These are phyloP conservation scores for Nannochloris sp. DNA, from an alignment of 139 green algal species.

Conservation along the genomic window DNA sequence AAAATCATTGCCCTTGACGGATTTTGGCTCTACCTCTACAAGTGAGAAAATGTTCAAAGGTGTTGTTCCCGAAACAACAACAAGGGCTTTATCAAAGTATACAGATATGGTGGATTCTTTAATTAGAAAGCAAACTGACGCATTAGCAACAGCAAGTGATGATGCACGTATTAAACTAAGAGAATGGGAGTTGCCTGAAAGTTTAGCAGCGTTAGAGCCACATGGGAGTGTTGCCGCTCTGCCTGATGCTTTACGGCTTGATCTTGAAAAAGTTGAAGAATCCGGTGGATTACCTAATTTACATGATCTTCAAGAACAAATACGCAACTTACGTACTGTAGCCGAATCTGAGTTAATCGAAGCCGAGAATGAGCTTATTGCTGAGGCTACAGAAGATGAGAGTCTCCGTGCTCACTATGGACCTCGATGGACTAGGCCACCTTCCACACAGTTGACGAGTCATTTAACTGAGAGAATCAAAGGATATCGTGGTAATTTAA, in stretches of 20 bases:
- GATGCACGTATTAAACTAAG: slow-evolving; percentile 65
- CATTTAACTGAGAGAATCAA: slow-evolving; percentile 61
- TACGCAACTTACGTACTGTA: slow-evolving; percentile 54
- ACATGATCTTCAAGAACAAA: slow-evolving; percentile 36
- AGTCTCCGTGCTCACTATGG: slow-evolving; percentile 44
- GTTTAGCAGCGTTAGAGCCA: slow-evolving; percentile 46
- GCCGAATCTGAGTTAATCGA: slow-evolving; percentile 38
- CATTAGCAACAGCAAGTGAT: slow-evolving; percentile 69
- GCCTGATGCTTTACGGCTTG: slow-evolving; percentile 59
- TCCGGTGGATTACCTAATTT: slow-evolving; percentile 63
- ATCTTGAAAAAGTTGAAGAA: slow-evolving; percentile 72
- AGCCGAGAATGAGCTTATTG: slow-evolving; percentile 57
- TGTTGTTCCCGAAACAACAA: slow-evolving; percentile 67
- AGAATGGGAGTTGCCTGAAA: slow-evolving; percentile 59
- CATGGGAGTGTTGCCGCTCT: slow-evolving; percentile 33
- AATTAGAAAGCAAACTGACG: slow-evolving; percentile 48
- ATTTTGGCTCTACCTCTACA: slow-evolving; percentile 19
- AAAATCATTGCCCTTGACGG: slow-evolving; percentile 36
- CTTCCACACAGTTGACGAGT: slow-evolving; percentile 50
- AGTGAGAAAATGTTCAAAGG: slow-evolving; percentile 48
- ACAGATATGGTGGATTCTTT: slow-evolving; percentile 81
- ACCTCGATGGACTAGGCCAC: slow-evolving; percentile 43
- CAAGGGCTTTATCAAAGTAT: slow-evolving; percentile 73
- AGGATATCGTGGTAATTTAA: slow-evolving; percentile 52
- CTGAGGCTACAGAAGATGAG: slow-evolving; percentile 47